Evolutionary conservation across 164 flowering plant species (phyloP).

Genomic region (Kingdonia uniflora): DNA sequence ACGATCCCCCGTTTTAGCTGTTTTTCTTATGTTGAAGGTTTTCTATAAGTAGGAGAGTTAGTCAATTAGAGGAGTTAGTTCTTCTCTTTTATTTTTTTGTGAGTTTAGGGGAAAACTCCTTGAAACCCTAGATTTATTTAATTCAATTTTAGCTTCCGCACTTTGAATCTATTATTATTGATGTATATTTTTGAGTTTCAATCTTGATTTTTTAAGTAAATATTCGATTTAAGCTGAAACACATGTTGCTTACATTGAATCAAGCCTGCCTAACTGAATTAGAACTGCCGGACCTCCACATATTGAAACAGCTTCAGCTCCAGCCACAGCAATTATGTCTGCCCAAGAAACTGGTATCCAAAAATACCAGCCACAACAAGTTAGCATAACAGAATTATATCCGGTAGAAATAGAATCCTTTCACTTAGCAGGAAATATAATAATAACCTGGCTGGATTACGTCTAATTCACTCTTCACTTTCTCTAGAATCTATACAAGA

Average conservation of each 20-base stretch:
- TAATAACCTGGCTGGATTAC: slow-evolving; percentile 41
- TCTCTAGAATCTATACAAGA: slow-evolving; percentile 58
- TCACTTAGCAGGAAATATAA: slow-evolving; percentile 2
- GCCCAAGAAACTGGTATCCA: slow-evolving; percentile 69
- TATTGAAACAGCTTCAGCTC: slow-evolving; percentile 80
- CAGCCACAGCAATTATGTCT: slow-evolving; percentile 80
- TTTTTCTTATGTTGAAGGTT: no score
- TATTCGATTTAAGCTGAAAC: no score
- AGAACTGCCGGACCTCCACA: slow-evolving; percentile 88
- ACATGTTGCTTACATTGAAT: slow-evolving; percentile 53
- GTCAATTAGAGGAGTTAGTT: no score
- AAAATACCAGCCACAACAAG: slow-evolving; percentile 9
- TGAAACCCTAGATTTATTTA: no score
- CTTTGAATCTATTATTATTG: no score
- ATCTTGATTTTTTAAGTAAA: no score
- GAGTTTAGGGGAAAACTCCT: no score
- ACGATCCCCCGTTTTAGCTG: no score
- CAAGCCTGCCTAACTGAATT: slow-evolving; percentile 64
- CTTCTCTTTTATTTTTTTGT: no score
- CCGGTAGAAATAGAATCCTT: not conserved
- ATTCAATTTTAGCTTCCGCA: no score
- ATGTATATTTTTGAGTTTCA: no score
- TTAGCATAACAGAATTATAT: slow-evolving; percentile 4
- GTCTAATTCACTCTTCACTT: slow-evolving; percentile 64
- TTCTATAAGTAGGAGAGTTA: no score